Base-by-base conservation (phyloP, 352 stramenopile species). In the Phytophthora pluvialis region DNA sequence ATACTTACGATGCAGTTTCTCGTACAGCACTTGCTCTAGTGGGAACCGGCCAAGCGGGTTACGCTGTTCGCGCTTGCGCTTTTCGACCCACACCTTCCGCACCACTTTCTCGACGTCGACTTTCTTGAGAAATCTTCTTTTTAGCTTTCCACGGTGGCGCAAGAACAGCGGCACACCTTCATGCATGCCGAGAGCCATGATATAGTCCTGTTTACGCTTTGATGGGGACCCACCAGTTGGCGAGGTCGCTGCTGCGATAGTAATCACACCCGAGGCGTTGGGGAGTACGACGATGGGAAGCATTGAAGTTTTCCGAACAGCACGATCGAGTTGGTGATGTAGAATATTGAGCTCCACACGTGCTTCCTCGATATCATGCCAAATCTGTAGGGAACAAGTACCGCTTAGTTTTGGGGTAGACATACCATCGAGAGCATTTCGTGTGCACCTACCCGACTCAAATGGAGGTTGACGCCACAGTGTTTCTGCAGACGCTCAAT, bases 401-500 rank as follows among this genome's bases (percentile, higher is more conserved):
- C 12, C 10, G 5, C 28, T 48, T 6, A 55, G 33, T 54, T 25
- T 21, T 35, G 0, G 7, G 7, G 31, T 35, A 7, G 7, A 51
- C n/a, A 11, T 26, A 47, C 3, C 35, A 40, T 11, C 11, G 12
- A 13, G 35, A 40, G 6, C 26, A 18, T 11, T 6, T 0, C 45
- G 35, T 21, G 52, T 21, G 3, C 8, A 65, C 68, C 5, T 65
- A 94, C 85, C n/a, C 80, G 75, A 66, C 77, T 90, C 2, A 94
- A 65, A 39, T 92, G 77, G 1, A 94, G 64, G 55, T 89, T 94
- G 1, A 92, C 83, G 11, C 81, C 83, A 39, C 83, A 92, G 56
- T 92, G 83, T 47, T 91, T 91, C 38, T 94, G 85, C 5, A 94
- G 75, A 1, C 81, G 81, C 43, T 92, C 83, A 26, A 94, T 89